Base-by-base conservation (phyloP, 2,329 filamentous ascomycete species). In the Orbilia blumenaviensis region DNA sequence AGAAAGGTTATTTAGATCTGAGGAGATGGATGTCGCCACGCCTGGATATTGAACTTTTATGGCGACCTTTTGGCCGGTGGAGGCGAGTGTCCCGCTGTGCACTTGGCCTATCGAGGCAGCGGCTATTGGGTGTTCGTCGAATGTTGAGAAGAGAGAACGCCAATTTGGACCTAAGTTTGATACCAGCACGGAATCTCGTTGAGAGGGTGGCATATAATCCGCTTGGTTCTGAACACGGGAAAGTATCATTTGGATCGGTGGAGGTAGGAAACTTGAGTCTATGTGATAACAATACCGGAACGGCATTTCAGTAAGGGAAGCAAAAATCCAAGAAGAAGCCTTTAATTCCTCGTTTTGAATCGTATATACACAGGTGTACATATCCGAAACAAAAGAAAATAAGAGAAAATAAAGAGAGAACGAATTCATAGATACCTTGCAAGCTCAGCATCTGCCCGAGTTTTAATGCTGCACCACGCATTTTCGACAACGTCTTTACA, bases 21-120 rank as follows among this genome's bases (percentile, higher is more conserved):
- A 97, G 83, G 97, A 93, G 82, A 99, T 99, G 2, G 94, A 98
- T 82, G 92, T 90, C 16, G 94, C 92, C 0, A 99, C 95, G 12
- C 96, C 96, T 0, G 95, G 95, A 80, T 99, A 99, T 83, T 99
- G 95, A 8, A 99, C 90, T 83, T 99, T 99, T 81, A 99, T 94
- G 2, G 95, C 95, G 0, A 99, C 95, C 16, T 42, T 63, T 46
- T 87, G 86, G 41, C 90, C 90, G 42, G 87, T 93, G 2, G 90
- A 90, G 80, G 90, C 91, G 18, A 99, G 86, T 0, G 89, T 89
- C 1, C 93, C 95, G 74, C 90, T 89, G 84, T 99, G 95, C 0
- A 99, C 95, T 82, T 99, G 95, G 0, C 96, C 95, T 71, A 99
- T 99, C 0, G 95, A 98, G 2, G 95, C 95, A 0, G 95, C 95